phyloP scores from a whole-genome alignment of 2,329 filamentous ascomycete genomes.

The Ophiostoma tasmaniense region DNA sequence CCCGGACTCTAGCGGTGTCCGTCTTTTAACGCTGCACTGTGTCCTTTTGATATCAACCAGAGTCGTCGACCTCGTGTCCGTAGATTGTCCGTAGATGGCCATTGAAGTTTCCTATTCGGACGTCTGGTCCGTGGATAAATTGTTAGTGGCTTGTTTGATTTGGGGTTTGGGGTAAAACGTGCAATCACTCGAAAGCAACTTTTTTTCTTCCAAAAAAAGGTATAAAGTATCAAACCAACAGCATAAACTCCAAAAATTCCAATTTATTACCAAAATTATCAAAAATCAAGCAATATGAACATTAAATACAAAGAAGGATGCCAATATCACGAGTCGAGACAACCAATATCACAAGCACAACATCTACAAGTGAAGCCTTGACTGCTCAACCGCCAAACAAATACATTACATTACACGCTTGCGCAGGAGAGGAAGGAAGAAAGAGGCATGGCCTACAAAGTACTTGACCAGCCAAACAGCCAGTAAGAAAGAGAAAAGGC shows the following conservation, averaged over 20 bases:
- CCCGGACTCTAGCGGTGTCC: neutral
- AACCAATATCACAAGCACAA: too few relatives aligned
- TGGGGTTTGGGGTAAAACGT: neutral
- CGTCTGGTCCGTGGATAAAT: neutral
- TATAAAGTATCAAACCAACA: neutral
- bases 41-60: neutral
- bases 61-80: too few relatives aligned
- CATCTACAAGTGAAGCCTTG: neutral
- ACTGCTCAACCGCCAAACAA: neutral
- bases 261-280: neutral
- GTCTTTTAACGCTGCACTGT: too few relatives aligned
- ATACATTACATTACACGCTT: neutral
- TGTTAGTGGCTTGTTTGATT: neutral
- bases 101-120: neutral
- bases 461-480: too few relatives aligned
- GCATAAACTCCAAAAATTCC: neutral
- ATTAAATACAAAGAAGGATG: neutral
- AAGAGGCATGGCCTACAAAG: neutral
- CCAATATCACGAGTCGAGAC: neutral
- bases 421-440: neutral
- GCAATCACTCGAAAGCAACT: neutral
- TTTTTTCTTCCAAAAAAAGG: neutral
- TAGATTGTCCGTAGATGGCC: too few relatives aligned
- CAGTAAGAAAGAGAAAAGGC: neutral
- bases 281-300: neutral